A percentile compares a stretch with the other conserved stretches of the same genome.
Evolutionary conservation across 2,329 filamentous ascomycete genomes (phyloP).

Genomic region (Pseudocercospora cruenta): DNA sequence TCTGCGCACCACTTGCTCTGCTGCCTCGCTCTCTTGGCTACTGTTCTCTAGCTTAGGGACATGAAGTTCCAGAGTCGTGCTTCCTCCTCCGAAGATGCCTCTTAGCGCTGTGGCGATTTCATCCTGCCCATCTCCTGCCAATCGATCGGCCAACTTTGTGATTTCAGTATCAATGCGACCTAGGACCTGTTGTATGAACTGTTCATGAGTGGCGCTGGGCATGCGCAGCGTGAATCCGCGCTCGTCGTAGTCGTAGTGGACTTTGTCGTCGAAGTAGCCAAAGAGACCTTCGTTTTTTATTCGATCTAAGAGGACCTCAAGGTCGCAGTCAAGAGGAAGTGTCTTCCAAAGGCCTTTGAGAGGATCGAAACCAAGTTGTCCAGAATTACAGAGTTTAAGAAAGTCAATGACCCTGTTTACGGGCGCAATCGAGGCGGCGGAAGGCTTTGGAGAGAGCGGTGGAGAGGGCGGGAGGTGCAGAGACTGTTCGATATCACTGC

Average conservation of each 20-base stretch:
- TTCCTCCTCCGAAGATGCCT: constrained; percentile 16
- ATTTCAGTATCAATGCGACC: constrained; percentile 2
- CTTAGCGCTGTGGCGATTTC: constrained; percentile 1
- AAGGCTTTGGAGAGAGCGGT: constrained; percentile 11
- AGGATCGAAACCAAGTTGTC: not conserved
- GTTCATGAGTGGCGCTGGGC: constrained; percentile 23
- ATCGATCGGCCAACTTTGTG: not conserved
- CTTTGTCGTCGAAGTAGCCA: constrained; percentile 14
- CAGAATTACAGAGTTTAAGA: not conserved
- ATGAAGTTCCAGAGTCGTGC: constrained; percentile 13
- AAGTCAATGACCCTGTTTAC: constrained; percentile 6
- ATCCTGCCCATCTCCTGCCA: not conserved
- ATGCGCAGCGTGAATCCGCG: constrained; percentile 24
- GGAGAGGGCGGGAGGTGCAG: constrained; percentile 12
- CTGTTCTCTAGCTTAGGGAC: constrained; percentile 15
- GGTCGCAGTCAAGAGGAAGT: constrained; percentile 8
- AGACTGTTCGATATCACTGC: constrained; percentile 11
- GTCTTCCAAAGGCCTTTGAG: not conserved
- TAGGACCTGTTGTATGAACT: constrained; percentile 13
- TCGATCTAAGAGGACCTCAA: constrained; percentile 10
- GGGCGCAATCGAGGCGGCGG: constrained; percentile 7
- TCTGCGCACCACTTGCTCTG: constrained; percentile 2
- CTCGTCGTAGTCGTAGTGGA: constrained; percentile 23
- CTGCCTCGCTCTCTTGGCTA: constrained; percentile 18
- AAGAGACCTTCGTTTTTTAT: not conserved